These are phyloP conservation scores for Mallotus nudiflorus DNA, from an alignment of 345 rosid species.

Conservation along the genomic window DNA sequence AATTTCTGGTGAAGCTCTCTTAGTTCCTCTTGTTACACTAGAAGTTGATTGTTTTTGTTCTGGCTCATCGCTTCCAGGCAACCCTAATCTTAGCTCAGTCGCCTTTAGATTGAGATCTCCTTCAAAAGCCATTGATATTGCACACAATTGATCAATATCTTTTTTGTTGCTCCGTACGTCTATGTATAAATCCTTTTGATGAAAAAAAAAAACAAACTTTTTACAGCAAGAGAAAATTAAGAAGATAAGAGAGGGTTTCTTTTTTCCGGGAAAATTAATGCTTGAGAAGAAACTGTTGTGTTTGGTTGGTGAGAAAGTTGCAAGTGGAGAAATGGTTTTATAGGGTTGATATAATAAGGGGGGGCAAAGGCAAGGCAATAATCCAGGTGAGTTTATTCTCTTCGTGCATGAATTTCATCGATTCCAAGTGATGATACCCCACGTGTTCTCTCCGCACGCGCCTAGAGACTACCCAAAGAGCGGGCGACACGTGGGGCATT, in stretches of 20 bases:
- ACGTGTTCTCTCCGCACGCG: slow-evolving; percentile 22
- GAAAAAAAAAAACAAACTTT: too few species aligned
- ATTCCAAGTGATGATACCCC: slow-evolving; percentile 8
- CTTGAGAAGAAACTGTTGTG: slow-evolving; percentile 5
- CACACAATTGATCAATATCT: too few species aligned
- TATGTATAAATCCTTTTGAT: too few species aligned
- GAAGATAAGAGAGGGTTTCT: too few species aligned
- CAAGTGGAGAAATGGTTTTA: slow-evolving; percentile 30
- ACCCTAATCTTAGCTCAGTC: slow-evolving; percentile 29
- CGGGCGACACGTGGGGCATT: background rate
- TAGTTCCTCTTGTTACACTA: slow-evolving; percentile 1
- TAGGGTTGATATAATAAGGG: slow-evolving; percentile 18
- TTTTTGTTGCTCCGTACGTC: background rate
- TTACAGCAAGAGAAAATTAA: too few species aligned
- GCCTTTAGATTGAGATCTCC: slow-evolving; percentile 28
- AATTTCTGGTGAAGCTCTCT: slow-evolving; percentile 37
- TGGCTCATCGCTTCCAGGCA: slow-evolving; percentile 22
- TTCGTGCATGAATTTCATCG: slow-evolving; percentile 35
- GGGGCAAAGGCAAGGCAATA: too few species aligned
- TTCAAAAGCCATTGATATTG: too few species aligned
- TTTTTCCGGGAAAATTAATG: background rate
- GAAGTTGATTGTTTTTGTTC: slow-evolving; percentile 2
- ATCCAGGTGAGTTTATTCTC: slow-evolving; percentile 22
- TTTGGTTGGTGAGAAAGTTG: slow-evolving; percentile 29
- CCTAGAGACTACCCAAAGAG: slow-evolving; percentile 6